Percentiles rank a stretch among this genome's conserved stretches.
These are phyloP conservation scores for Hysterangium stoloniferum DNA, from an alignment of 768 basidiomycete genomes.

Conservation along the genomic window DNA sequence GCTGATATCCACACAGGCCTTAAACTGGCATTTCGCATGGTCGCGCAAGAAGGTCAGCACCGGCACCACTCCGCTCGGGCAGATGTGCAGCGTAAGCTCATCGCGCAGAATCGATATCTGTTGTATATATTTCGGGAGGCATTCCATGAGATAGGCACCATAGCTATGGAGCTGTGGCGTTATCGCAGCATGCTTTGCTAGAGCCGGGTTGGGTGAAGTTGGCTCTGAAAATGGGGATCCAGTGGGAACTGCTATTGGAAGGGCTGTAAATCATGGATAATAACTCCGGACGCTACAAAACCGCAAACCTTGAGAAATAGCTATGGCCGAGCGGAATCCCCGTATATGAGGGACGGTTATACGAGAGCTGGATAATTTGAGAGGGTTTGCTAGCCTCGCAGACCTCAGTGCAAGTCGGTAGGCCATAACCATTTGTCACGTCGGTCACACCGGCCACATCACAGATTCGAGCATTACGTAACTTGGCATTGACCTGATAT, in stretches of 20 bases:
- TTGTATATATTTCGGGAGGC: conserved; percentile 94
- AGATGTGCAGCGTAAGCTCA: conserved; percentile 84
- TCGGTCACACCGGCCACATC: background rate
- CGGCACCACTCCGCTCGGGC: conserved; percentile 74
- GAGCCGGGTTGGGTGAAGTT: conserved; percentile 80
- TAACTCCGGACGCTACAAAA: no score
- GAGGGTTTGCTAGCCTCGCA: background rate
- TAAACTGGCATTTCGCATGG: conserved; percentile 93
- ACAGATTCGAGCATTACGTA: background rate
- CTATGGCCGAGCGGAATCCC: background rate
- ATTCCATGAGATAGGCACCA: conserved; percentile 88
- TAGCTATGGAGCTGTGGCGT: conserved; percentile 81
- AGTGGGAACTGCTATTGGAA: conserved; percentile 3
- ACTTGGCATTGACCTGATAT: background rate
- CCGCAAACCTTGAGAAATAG: conserved; percentile 3
- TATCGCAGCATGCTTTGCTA: conserved; percentile 61
- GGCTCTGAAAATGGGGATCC: conserved; percentile 78
- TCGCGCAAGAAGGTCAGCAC: conserved; percentile 90
- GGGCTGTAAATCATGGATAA: background rate
- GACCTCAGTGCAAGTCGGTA: background rate
- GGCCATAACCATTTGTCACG: conserved; percentile 3
- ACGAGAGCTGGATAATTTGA: background rate
- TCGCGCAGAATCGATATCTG: conserved; percentile 97
- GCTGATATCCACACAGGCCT: conserved; percentile 85
- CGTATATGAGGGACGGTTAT: background rate